Evolutionary conservation across 139 green algal genomes (phyloP), one percentile per base, ranked within the genome.

Genomic region (Closterium sp.): DNA sequence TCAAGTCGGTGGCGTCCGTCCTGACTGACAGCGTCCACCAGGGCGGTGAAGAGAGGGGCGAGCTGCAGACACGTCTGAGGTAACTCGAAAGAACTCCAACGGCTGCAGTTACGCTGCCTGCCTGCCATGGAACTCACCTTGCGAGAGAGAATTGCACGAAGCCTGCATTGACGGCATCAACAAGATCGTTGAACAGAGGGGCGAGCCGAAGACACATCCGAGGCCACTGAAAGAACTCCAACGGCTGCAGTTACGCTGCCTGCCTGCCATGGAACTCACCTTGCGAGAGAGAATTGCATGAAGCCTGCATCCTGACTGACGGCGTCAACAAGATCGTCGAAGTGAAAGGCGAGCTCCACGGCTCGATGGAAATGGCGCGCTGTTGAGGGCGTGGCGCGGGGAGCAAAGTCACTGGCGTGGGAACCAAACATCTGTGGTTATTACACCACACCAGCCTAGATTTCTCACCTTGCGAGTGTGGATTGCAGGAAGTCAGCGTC

Each of bases 361-460:
- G 91, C 95, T 85, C 88, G 87, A 31, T 94, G 89, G 84, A 97
- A 98, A 1, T 92, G 88, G 6, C 91, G 86, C 10, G 88, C 62
- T 0, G 98, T 97, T 91, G 98, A 98, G 0, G 97, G 93, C n/a
- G 97, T 96, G 2, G 98, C n/a, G n/a, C n/a, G n/a, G 38, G 98
- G 84, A 97, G 89, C 19, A 99, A 91, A 0, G 97, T 94, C 62
- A 99, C 70, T 0, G 98, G 98, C 4, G 97, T 98, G 96, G 88
- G 0, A 91, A 94, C 92, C 42, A 94, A 19, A 24, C 92, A 38
- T 24, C 88, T 9, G 4, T 9, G 4, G 38, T 45, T 45, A 45
- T 9, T 6, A 45, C 38, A 45, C 38, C 38, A 45, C 38, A 45
- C 38, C 38, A 45, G 38, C 38, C 38, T 45, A 6, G 38, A 45